Conservation (phyloP, 2,329 filamentous ascomycete species). For the Rutstroemia sp. region DNA sequence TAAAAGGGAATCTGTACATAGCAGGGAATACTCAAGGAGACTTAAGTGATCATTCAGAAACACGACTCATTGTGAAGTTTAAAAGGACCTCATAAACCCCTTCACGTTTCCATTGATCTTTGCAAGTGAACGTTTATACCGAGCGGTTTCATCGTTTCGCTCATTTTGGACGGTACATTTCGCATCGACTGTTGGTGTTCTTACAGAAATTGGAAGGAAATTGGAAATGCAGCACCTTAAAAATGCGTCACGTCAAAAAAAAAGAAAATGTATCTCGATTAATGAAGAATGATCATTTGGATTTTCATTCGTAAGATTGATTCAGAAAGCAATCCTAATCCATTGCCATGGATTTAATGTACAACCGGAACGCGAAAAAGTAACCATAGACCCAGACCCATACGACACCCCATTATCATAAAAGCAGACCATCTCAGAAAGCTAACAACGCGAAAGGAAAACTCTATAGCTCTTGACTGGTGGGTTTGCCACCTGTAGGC, state of each 20-base stretch:
- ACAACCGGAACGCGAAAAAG: slow-evolving; percentile 57
- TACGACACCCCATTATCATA: slow-evolving; percentile 66
- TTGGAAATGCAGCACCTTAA: too few species aligned
- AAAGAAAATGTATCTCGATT: not conserved
- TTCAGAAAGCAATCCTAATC: slow-evolving; percentile 30
- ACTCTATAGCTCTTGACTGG: slow-evolving; percentile 88
- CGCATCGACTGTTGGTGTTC: too few species aligned
- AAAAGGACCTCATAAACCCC: too few species aligned
- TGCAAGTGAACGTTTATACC: too few species aligned
- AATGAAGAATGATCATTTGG: slow-evolving; percentile 15
- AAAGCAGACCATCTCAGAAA: slow-evolving; percentile 52
- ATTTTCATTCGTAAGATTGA: slow-evolving; percentile 30
- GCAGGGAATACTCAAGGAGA: not conserved
- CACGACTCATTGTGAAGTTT: too few species aligned
- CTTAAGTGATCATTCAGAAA: not conserved
- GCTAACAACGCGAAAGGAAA: slow-evolving; percentile 44
- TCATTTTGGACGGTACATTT: too few species aligned
- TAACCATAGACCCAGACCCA: slow-evolving; percentile 70
- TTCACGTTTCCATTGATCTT: too few species aligned
- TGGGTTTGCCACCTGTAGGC: slow-evolving; percentile 66
- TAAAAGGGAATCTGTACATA: slow-evolving; percentile 1
- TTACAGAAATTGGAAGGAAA: too few species aligned
- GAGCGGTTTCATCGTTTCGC: not conserved
- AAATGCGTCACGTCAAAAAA: not conserved
- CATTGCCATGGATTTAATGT: slow-evolving; percentile 60